A percentile compares a stretch with the other conserved stretches of the same genome.
Conservation (phyloP, 768 basidiomycete species). For the Termitomyces sp. region DNA sequence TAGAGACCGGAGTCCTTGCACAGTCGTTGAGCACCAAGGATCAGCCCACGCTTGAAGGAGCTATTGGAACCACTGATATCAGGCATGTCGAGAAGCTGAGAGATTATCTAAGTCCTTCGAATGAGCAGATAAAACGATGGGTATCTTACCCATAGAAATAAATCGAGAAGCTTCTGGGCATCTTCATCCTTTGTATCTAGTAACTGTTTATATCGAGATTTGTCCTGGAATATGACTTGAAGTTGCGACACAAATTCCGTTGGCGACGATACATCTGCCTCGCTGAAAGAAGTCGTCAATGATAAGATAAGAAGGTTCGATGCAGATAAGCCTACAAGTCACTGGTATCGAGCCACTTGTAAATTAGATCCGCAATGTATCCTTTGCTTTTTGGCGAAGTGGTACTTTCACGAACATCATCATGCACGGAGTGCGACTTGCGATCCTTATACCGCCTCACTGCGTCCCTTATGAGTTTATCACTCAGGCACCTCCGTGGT, state of each 20-base stretch:
- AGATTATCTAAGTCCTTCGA: neutral
- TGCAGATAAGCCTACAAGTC: neutral
- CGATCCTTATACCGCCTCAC: neutral
- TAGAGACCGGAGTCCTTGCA: neutral
- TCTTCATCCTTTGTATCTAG: neutral
- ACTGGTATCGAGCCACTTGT: neutral
- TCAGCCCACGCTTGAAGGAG: neutral
- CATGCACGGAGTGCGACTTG: neutral
- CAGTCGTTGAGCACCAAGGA: neutral
- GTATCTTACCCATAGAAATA: neutral
- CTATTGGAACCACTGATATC: neutral
- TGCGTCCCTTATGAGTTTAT: neutral
- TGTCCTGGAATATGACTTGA: neutral
- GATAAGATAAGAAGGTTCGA: neutral
- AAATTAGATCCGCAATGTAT: neutral
- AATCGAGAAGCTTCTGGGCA: slow-evolving; percentile 5
- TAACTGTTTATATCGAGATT: neutral
- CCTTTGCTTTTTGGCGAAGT: neutral
- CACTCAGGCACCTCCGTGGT: neutral
- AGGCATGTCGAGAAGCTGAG: neutral
- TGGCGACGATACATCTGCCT: neutral
- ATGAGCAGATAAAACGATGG: neutral
- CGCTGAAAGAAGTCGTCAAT: neutral
- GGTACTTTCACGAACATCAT: neutral
- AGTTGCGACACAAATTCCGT: neutral